Base-by-base conservation (phyloP, 1,284 basidiomycete genomes). In the Pyrrhoderma lamaoense region DNA sequence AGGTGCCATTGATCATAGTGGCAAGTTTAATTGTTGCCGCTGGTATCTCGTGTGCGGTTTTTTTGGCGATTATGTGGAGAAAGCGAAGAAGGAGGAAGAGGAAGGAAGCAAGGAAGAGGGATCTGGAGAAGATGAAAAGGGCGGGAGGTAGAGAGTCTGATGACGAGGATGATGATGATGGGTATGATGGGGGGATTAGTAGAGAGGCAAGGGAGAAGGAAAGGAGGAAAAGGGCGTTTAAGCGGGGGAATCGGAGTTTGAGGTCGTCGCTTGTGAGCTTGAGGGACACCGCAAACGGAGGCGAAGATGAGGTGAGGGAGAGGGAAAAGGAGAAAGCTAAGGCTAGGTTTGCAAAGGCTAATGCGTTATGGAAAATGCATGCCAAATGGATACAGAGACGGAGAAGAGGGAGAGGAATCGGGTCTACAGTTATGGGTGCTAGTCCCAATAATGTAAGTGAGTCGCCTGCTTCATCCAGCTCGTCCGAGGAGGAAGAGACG, bases 351-450 rank as follows among this genome's bases (percentile, higher is more conserved):
- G 72, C 74, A 2, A 72, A 66, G 51, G 80, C 82, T 2, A 77
- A 75, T 3, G 78, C 76, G 9, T 70, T 79, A 39, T 87, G 84
- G 84, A 79, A 72, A 58, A 74, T 73, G 2, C 78, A 79, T 45
- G 71, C 76, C 13, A 73, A 76, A 22, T 71, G 76, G 51, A 70
- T 75, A 21, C 75, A 75, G 13, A 74, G 80, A 37, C 74, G 78
- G 45, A 69, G 84, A 52, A 68, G 76, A 7, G 52, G 55, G 34
- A 45, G 48, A 21, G 34, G 27, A 11, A 31, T 31, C 27, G 11
- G 27, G 7, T 31, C 27, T 31, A 31, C 27, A 5, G n/a, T n/a
- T n/a, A n/a, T n/a, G n/a, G 27, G 27, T 31, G 5, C 27, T 31
- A 11, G 27, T 31, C 11, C 27, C 11, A 11, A 11, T 31, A 31